Evolutionary conservation across 805 yeast genomes (phyloP), one percentile per base, ranked within the genome.

Genomic region (Wickerhamiella lipophila): DNA sequence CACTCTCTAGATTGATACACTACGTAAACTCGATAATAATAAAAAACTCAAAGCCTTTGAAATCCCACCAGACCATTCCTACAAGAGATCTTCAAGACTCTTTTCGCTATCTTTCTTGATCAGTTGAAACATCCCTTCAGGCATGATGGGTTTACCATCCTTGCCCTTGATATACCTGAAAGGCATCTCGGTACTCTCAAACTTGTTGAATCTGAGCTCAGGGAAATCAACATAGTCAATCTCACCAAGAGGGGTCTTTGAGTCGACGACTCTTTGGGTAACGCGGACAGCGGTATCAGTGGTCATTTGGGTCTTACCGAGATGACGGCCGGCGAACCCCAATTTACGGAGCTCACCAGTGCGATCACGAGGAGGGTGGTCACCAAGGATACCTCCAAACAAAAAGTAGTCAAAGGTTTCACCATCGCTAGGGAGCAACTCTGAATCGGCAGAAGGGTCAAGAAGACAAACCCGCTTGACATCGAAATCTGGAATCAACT

Each of bases 131-230:
- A 89, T 89, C 0, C 97, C 97, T 49, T 75, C 74, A 0, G 98
- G 98, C 60, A 89, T 70, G 9, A 92, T 83, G 1, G 98, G 97
- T 52, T 75, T 73, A 3, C 76, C 77, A 1, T 72, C 56, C 0
- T 59, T 63, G 56, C 83, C 83, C 51, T 79, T 66, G 15, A 89
- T 81, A 59, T 89, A 89, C 61, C 98, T 74, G 68, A 89, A 89
- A 2, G 98, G 98, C 98, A 89, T 89, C 62, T 89, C 96, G 0
- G 96, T 87, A 2, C 94, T 83, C 65, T 92, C 98, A 60, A 83
- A 77, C 62, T 81, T 81, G 65, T 72, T 81, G 68, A 83, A 89
- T 61, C 86, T 77, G 57, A 89, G 81, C 65, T 89, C 97, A 3
- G 98, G 98, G 62, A 84, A 87, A 63, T 92, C 97, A 47, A 89